Conservation (phyloP, 345 rosid genomes). For the Tarenaya hassleriana region DNA sequence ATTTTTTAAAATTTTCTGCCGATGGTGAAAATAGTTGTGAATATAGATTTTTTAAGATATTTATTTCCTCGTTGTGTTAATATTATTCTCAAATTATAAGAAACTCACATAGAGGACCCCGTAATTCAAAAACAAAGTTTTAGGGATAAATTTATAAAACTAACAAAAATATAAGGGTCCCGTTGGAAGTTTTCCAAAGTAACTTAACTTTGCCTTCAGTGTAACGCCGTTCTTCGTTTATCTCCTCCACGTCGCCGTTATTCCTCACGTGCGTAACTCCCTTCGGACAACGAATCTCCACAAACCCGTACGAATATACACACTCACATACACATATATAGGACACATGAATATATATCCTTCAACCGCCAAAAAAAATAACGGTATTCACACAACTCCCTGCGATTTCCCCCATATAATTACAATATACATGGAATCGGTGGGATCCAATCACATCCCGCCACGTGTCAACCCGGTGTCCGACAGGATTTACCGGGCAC, state of each 20-base stretch:
- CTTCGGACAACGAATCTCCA: slow-evolving; percentile 40
- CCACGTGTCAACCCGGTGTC: slow-evolving; percentile 35
- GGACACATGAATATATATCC: neutral
- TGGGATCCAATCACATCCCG: slow-evolving; percentile 34
- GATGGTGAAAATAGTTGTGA: too few relatives aligned
- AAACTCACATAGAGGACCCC: too few relatives aligned
- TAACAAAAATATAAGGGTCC: neutral
- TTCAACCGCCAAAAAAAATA: slow-evolving; percentile 9
- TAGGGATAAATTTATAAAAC: neutral
- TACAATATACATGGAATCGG: slow-evolving; percentile 40
- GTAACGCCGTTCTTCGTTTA: slow-evolving; percentile 25
- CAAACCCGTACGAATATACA: slow-evolving; percentile 2
- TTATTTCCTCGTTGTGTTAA: too few relatives aligned
- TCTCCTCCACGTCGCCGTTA: slow-evolving; percentile 37
- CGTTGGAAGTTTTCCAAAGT: neutral
- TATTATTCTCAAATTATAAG: too few relatives aligned
- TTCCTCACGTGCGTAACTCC: slow-evolving; percentile 41
- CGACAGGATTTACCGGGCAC: slow-evolving; percentile 61
- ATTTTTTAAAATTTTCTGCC: too few relatives aligned
- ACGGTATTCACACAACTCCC: neutral
- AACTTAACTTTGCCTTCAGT: slow-evolving; percentile 20
- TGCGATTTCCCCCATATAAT: too few relatives aligned
- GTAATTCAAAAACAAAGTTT: too few relatives aligned
- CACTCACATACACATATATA: neutral
- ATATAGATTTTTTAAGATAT: too few relatives aligned